A percentile compares a stretch with the other conserved stretches of the same genome.
phyloP scores from a whole-genome alignment of 192 early-diverging fungal genomes.

The Coemansia sp. region DNA sequence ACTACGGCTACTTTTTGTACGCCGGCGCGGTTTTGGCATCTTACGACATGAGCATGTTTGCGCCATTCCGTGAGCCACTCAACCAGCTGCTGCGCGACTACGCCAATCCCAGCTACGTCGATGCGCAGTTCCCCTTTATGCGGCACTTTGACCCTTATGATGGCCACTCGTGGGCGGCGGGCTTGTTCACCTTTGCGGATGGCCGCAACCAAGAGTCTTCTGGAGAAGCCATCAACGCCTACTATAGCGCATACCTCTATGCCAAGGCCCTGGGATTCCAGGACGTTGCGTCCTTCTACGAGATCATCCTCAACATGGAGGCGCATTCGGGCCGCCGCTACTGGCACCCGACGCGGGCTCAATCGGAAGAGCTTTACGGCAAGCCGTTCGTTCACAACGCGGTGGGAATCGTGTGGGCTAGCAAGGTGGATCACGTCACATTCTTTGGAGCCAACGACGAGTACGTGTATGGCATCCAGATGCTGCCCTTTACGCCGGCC shows the following conservation, averaged over 20 bases:
- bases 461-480: slow-evolving; percentile 58
- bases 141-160: slow-evolving; percentile 61
- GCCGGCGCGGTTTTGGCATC: slow-evolving; percentile 53
- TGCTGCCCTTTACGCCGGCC: slow-evolving; percentile 56
- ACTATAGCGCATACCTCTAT: slow-evolving; percentile 55
- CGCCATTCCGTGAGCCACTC: slow-evolving; percentile 29
- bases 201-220: slow-evolving; percentile 58
- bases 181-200: slow-evolving; percentile 49
- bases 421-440: slow-evolving; percentile 51
- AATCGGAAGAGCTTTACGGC: slow-evolving; percentile 32
- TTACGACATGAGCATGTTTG: slow-evolving; percentile 37
- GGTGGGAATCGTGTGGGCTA: slow-evolving; percentile 54
- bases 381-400: slow-evolving; percentile 38
- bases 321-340: slow-evolving; percentile 45
- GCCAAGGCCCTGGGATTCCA: slow-evolving; percentile 36
- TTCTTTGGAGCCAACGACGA: slow-evolving; percentile 53
- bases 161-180: slow-evolving; percentile 66
- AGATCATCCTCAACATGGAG: slow-evolving; percentile 55
- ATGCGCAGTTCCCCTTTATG: slow-evolving; percentile 55
- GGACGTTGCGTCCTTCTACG: slow-evolving; percentile 44
- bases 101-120: slow-evolving; percentile 50
- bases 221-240: slow-evolving; percentile 57
- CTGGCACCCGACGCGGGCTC: slow-evolving; percentile 50
- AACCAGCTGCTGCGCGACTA: slow-evolving; percentile 57
- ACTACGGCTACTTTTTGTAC: slow-evolving; percentile 60